Base-by-base conservation (phyloP, 345 rosid species). In the Rhodamnia rubescens region DNA sequence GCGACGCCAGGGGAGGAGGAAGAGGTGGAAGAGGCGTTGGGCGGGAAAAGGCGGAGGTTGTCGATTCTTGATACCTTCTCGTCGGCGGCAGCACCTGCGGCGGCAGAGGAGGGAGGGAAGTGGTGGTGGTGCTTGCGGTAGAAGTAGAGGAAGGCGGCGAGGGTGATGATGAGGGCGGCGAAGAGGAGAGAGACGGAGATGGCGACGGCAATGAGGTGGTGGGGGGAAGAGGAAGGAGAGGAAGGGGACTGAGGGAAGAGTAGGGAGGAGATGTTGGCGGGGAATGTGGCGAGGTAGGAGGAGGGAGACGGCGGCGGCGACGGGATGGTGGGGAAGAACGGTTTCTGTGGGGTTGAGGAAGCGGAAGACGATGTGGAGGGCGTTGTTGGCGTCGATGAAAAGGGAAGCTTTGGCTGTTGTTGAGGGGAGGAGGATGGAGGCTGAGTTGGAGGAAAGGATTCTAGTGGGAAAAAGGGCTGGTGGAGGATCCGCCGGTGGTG, bases 211-310 rank as follows among this genome's bases (percentile, higher is more conserved):
- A 91, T 82, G 54, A 91, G 82, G 53, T 84, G 93, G 64, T 83
- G 90, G 85, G 83, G 87, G 83, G 69, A 89, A 86, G 90, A 58
- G 32, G 87, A 44, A 22, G 87, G 58, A n/a, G 87, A 51, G 85
- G 92, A 86, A 42, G 91, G 86, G 16, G 91, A 87, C 36, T 89
- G 90, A 27, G 98, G 97, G 82, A 94, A 80, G 87, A 93, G 93
- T 81, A 96, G 92, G 61, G 96, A 93, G 69, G 99, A 94, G 81
- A 96, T 93, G 91, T 97, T 96, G 83, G 99, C 98, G 61, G 99
- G 99, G 82, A 97, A 95, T 50, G 99, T 91, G 11, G 93, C 89
- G 85, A 92, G 88, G 22, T 90, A 24, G 78, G 94, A 81, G 1
- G 92, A 40, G 8, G 90, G 57, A 0, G 95, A 87, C 21, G 94